phyloP scores from a whole-genome alignment of 202 grass and related monocot genomes.

The Carex sylvatica region DNA sequence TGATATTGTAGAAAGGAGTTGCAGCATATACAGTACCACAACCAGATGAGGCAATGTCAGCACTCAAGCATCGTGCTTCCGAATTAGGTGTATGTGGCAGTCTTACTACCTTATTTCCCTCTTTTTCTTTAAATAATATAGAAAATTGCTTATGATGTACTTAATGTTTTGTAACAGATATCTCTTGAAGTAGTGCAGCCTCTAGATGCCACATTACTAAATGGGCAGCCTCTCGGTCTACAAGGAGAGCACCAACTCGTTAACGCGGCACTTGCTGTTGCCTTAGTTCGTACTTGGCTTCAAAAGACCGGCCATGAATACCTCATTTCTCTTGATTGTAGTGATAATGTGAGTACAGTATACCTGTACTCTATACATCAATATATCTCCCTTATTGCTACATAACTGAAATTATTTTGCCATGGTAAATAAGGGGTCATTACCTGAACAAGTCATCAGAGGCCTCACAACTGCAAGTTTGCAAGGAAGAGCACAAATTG shows the following conservation, averaged over 20 bases:
- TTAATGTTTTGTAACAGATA: conserved; percentile 44
- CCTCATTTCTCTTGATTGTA: conserved; percentile 34
- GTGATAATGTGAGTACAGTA: conserved; percentile 42
- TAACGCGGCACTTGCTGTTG: conserved; percentile 90
- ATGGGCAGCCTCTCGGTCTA: conserved; percentile 66
- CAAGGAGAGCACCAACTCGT: conserved; percentile 75
- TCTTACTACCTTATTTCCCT: background rate
- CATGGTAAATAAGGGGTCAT: conserved; percentile 43
- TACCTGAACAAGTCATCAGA: conserved; percentile 71
- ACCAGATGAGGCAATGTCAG: conserved; percentile 76
- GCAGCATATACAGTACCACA: conserved; percentile 77
- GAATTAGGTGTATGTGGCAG: conserved; percentile 72
- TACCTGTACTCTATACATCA: background rate
- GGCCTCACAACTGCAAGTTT: conserved; percentile 64
- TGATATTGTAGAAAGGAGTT: conserved; percentile 65
- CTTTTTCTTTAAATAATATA: conserved; percentile 9
- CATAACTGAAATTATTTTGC: conserved; percentile 6
- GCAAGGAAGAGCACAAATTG: conserved; percentile 86
- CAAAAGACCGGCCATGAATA: conserved; percentile 50
- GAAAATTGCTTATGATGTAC: conserved; percentile 26
- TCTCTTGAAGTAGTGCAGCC: conserved; percentile 64
- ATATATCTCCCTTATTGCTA: background rate
- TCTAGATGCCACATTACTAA: conserved; percentile 61
- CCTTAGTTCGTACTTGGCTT: conserved; percentile 76
- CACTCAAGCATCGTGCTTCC: conserved; percentile 66